Base-by-base conservation (phyloP, 805 yeast species). In the Cyberlindnera lachancei region DNA sequence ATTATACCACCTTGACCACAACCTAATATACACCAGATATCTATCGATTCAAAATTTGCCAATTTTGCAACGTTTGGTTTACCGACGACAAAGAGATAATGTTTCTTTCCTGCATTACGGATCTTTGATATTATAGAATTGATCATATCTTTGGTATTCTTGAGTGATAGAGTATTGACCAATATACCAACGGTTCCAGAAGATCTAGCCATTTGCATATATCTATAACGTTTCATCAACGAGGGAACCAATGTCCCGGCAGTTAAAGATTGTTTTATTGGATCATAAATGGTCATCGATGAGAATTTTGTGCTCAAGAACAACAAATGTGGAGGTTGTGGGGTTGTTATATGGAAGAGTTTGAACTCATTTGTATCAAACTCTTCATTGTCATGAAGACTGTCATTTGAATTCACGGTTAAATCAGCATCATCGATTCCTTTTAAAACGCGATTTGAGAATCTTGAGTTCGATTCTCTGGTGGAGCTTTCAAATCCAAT, bases 51-150 rank as follows among this genome's bases (percentile, higher is more conserved):
- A 53, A 92, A 92, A 55, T 92, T 92, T 8, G 97, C 98, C 31
- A 92, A 64, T 50, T 92, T 92, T 17, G 98, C 95, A 14, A 92
- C 96, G 50, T 92, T 92, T 8, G 97, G 97, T 55, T 92, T 92
- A 9, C 98, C 98, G 4, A 92, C 97, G 4, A 88, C 97, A 61
- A 92, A 87, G 52, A 86, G 71, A 52, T 92, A 92, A 44, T 84
- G 90, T 51, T 92, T 92, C 58, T 92, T 92, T 2, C 84, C 96
- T 0, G 90, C 87, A 4, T 63, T 66, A 31, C 66, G 70, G 36
- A 92, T 73, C 56, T 80, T 69, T 17, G 61, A 53, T 12, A 74
- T 70, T 7, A 87, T 70, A 21, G 64, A 63, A 34, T 76, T 73
- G 33, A 90, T 64, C 22, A 90, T 59, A n/a, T 55, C 64, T 32